phyloP scores from a whole-genome alignment of 2,329 filamentous ascomycete genomes.

The Colletotrichum magnum region DNA sequence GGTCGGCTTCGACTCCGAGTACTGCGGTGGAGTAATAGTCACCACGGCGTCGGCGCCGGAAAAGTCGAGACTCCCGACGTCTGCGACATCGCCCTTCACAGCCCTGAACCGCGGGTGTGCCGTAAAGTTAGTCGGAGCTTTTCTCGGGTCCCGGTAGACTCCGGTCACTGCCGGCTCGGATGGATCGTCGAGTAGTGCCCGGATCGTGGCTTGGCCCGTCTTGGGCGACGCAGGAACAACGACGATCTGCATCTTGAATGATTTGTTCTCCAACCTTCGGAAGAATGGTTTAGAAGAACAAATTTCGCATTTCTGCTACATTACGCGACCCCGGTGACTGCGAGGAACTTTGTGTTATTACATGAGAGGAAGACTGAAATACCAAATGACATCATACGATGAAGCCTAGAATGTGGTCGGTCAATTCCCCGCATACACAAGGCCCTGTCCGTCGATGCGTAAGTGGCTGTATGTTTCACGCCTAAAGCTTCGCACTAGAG shows the following conservation, averaged over 20 bases:
- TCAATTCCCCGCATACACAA: conserved; percentile 20
- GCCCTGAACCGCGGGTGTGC: conserved; percentile 48
- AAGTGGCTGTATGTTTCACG: conserved; percentile 37
- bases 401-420: conserved; percentile 9
- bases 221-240: conserved; percentile 52
- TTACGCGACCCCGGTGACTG: neutral
- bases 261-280: neutral
- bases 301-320: neutral
- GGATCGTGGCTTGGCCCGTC: conserved; percentile 50
- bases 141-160: conserved; percentile 49
- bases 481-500: conserved; percentile 15
- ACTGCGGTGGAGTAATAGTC: conserved; percentile 53
- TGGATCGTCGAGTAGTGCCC: conserved; percentile 44
- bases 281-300: neutral
- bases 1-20: conserved; percentile 44
- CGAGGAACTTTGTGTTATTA: neutral
- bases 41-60: conserved; percentile 48
- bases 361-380: neutral
- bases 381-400: conserved; percentile 20
- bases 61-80: conserved; percentile 47
- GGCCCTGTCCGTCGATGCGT: conserved; percentile 16
- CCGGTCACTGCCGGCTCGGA: conserved; percentile 45
- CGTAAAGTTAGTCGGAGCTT: conserved; percentile 48
- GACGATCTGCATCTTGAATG: conserved; percentile 47
- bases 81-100: conserved; percentile 48